phyloP scores from a whole-genome alignment of 768 basidiomycete genomes.

The Leccinum imitatum region DNA sequence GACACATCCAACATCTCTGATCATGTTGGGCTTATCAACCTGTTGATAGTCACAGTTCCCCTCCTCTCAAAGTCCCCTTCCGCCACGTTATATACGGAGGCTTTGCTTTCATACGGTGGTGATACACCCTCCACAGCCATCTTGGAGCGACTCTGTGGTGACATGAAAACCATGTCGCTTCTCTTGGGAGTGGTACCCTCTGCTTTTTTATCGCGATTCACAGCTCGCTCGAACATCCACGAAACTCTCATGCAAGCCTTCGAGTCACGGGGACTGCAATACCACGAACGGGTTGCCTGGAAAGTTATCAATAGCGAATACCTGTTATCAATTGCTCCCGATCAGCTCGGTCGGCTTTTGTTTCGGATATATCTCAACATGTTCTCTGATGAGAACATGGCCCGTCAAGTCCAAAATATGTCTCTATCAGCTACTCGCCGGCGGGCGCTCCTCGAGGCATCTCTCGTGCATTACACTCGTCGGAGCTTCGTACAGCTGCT shows the following conservation, averaged over 20 bases:
- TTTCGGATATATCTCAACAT: slow-evolving; percentile 29
- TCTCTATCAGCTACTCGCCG: slow-evolving; percentile 2
- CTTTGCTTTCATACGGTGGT: slow-evolving; percentile 15
- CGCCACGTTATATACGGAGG: slow-evolving; percentile 32
- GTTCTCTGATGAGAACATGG: slow-evolving; percentile 31
- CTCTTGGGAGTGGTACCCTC: slow-evolving; percentile 30
- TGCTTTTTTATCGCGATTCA: slow-evolving; percentile 27
- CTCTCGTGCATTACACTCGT: slow-evolving; percentile 46
- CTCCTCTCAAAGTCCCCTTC: slow-evolving; percentile 25
- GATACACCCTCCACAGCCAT: slow-evolving; percentile 14
- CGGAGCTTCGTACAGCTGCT: slow-evolving; percentile 49
- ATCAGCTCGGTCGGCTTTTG: slow-evolving; percentile 27
- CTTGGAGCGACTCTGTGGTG: slow-evolving; percentile 28
- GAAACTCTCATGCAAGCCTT: slow-evolving; percentile 17
- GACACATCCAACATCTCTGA: slow-evolving; percentile 35
- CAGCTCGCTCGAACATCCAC: slow-evolving; percentile 28
- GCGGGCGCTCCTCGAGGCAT: slow-evolving; percentile 6
- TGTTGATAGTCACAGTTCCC: slow-evolving; percentile 23
- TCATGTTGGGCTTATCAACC: slow-evolving; percentile 31
- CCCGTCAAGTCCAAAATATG: slow-evolving; percentile 7
- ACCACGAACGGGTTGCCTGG: slow-evolving; percentile 29
- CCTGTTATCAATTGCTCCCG: slow-evolving; percentile 20
- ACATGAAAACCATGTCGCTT: slow-evolving; percentile 28
- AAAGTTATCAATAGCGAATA: slow-evolving; percentile 13
- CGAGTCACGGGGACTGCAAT: slow-evolving; percentile 4